Percentiles rank a stretch among this genome's conserved stretches.
Evolutionary conservation across 1,139 yeast species (phyloP).

Genomic region (Geotrichum europaeum): DNA sequence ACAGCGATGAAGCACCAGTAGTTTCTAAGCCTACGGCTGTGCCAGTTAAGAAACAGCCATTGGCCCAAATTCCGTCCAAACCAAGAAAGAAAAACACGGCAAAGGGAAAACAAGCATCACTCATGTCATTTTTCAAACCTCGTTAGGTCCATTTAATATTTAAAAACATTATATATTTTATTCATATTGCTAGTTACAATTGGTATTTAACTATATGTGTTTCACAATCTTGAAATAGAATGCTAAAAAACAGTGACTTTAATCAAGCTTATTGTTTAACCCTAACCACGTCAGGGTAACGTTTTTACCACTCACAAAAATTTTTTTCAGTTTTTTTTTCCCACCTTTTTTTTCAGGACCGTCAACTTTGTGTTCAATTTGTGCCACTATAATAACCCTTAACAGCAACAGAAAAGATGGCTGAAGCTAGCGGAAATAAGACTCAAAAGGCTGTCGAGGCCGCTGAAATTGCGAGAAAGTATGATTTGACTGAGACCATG

Average conservation of each 20-base stretch:
- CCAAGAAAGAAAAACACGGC: slow-evolving; percentile 6
- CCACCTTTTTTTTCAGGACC: not conserved
- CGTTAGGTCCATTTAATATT: not conserved
- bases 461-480: slow-evolving; percentile 24
- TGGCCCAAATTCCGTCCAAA: not conserved
- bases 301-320: slow-evolving; percentile 8
- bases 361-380: not conserved
- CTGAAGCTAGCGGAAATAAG: not conserved
- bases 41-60: not conserved
- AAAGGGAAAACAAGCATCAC: slow-evolving; percentile 13
- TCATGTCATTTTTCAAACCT: slow-evolving; percentile 14
- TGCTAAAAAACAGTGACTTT: not conserved
- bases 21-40: not conserved
- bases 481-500: slow-evolving; percentile 49
- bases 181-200: not conserved
- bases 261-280: not conserved
- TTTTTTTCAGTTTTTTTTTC: slow-evolving; percentile 1
- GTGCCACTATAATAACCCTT: not conserved
- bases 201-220: not conserved
- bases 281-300: slow-evolving; percentile 10
- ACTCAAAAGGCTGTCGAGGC: slow-evolving; percentile 8
- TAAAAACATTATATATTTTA: not conserved
- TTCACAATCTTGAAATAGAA: not conserved
- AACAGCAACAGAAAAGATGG: not conserved
- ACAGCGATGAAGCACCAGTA: slow-evolving; percentile 8